These are phyloP conservation scores for Mycena chlorophos DNA, from an alignment of 768 basidiomycete genomes.

Conservation along the genomic window DNA sequence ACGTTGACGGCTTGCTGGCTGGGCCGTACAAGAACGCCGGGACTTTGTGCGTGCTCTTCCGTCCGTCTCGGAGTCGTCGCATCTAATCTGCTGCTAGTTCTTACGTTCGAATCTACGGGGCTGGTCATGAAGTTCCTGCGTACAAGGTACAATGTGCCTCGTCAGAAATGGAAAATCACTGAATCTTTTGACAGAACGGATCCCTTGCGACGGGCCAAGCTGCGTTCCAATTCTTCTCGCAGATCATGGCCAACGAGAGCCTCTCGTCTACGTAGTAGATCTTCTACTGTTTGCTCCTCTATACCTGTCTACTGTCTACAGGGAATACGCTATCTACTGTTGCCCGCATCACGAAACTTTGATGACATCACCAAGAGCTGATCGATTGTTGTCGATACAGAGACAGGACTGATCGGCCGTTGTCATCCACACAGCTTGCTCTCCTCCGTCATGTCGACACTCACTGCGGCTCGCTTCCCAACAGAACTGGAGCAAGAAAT, in stretches of 20 bases:
- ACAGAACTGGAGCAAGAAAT: too few species aligned
- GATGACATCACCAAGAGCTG: too few species aligned
- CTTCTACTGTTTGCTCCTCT: too few species aligned
- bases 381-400: too few species aligned
- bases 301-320: too few species aligned
- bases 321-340: too few species aligned
- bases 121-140: constrained; percentile 33
- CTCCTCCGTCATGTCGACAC: too few species aligned
- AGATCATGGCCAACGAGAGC: constrained; percentile 25
- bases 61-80: background rate
- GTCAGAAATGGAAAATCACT: background rate
- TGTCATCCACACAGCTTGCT: too few species aligned
- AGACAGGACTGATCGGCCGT: too few species aligned
- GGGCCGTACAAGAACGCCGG: constrained; percentile 48
- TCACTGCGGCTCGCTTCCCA: too few species aligned
- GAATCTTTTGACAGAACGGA: constrained; percentile 5
- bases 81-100: constrained; percentile 21
- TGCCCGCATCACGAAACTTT: too few species aligned
- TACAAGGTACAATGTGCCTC: constrained; percentile 21
- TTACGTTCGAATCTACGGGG: constrained; percentile 39
- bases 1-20: constrained; percentile 36
- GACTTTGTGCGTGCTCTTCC: constrained; percentile 30
- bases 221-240: constrained; percentile 25
- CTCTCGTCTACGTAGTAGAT: constrained; percentile 18
- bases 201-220: constrained; percentile 25